phyloP scores from a whole-genome alignment of 1,284 basidiomycete species.

The Waitea zeae region DNA sequence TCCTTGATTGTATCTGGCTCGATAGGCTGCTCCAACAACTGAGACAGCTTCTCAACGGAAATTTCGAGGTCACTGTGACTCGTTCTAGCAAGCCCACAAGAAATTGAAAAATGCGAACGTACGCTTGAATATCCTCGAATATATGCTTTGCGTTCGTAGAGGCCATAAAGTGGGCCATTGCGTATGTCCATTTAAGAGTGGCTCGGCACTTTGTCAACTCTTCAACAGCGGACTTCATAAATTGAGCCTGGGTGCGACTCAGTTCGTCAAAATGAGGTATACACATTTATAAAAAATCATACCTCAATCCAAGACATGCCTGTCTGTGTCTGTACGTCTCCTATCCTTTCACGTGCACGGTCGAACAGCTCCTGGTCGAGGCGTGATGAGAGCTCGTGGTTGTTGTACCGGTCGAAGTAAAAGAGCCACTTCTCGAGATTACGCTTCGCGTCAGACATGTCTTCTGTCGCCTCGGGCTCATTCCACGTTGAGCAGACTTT shows the following conservation, averaged over 20 bases:
- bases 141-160: constrained; percentile 47
- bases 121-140: constrained; percentile 56
- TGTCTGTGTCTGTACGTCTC: constrained; percentile 41
- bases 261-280: background rate
- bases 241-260: constrained; percentile 21
- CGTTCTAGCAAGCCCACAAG: background rate
- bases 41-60: constrained; percentile 46
- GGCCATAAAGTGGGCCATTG: constrained; percentile 50
- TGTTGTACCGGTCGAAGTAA: constrained; percentile 48
- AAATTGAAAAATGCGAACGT: background rate
- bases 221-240: constrained; percentile 47
- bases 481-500: constrained; percentile 52
- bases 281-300: background rate
- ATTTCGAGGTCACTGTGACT: constrained; percentile 40
- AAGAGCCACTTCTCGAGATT: constrained; percentile 26
- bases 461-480: constrained; percentile 33
- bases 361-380: constrained; percentile 42
- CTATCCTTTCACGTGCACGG: constrained; percentile 52
- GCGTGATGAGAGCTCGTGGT: constrained; percentile 50
- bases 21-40: constrained; percentile 41
- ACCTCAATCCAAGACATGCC: constrained; percentile 55
- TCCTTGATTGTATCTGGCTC: constrained; percentile 33
- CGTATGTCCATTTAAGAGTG: constrained; percentile 57
- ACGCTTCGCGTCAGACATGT: constrained; percentile 30
- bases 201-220: constrained; percentile 34